phyloP scores from a whole-genome alignment of 78 protist genomes.

The Emiliania huxleyi region DNA sequence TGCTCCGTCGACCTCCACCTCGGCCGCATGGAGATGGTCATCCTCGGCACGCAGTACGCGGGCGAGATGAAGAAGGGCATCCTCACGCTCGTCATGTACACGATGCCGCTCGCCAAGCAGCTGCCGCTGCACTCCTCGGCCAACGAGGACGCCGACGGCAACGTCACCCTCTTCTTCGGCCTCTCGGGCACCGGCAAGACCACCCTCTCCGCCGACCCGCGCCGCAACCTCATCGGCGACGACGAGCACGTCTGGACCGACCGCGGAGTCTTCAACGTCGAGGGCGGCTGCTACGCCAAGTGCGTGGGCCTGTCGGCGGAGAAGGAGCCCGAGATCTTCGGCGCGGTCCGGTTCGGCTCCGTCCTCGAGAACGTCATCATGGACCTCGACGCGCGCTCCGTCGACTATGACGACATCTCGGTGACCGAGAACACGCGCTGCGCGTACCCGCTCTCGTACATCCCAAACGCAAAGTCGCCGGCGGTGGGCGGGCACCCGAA shows the following conservation, averaged over 20 bases:
- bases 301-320: slow-evolving; percentile 74
- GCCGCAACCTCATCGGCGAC: slow-evolving; percentile 91
- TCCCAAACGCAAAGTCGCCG: slow-evolving; percentile 80
- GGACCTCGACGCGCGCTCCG: slow-evolving; percentile 66
- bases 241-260: slow-evolving; percentile 97
- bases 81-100: slow-evolving; percentile 88
- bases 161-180: slow-evolving; percentile 88
- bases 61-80: slow-evolving; percentile 98
- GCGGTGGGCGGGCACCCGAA: slow-evolving; percentile 82
- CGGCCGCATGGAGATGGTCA: slow-evolving; percentile 75
- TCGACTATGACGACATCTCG: slow-evolving; percentile 67
- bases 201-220: slow-evolving; percentile 92
- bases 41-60: slow-evolving; percentile 89
- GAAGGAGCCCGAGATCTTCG: slow-evolving; percentile 93
- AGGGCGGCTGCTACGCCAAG: slow-evolving; percentile 98
- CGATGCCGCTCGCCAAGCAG: slow-evolving; percentile 82
- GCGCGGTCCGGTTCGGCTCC: slow-evolving; percentile 86
- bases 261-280: slow-evolving; percentile 84
- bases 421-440: slow-evolving; percentile 92
- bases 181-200: slow-evolving; percentile 97
- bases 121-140: slow-evolving; percentile 85
- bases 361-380: slow-evolving; percentile 86
- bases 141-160: slow-evolving; percentile 71
- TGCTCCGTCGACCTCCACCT: slow-evolving; percentile 77
- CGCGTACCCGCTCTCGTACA: slow-evolving; percentile 89